Conservation (phyloP, 768 basidiomycete genomes). For the Hemileccinum rubropunctum region DNA sequence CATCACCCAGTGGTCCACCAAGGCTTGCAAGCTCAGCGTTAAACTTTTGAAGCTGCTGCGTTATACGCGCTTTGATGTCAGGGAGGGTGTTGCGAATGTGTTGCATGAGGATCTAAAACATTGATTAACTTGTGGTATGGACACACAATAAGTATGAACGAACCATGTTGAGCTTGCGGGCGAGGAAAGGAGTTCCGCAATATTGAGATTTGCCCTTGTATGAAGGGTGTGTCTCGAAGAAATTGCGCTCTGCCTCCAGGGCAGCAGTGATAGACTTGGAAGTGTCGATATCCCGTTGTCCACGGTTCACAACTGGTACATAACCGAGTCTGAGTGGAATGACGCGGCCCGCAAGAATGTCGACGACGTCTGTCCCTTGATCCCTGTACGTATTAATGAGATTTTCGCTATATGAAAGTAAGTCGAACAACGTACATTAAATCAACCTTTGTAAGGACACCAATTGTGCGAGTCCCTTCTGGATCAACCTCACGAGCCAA, state of each 20-base stretch:
- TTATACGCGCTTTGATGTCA: constrained; percentile 95
- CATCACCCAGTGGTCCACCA: constrained; percentile 85
- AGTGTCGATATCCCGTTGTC: constrained; percentile 93
- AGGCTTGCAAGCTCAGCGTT: constrained; percentile 78
- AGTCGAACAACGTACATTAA: constrained; percentile 69
- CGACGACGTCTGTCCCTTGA: constrained; percentile 95
- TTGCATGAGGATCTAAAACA: constrained; percentile 89
- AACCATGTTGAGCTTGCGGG: constrained; percentile 92
- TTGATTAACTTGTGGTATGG: not conserved
- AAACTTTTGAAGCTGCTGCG: constrained; percentile 87
- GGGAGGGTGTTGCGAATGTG: constrained; percentile 98
- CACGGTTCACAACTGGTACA: constrained; percentile 98
- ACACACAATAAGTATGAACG: constrained; percentile 19
- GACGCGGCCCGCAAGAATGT: constrained; percentile 95
- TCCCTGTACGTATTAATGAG: constrained; percentile 59
- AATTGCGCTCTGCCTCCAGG: constrained; percentile 85
- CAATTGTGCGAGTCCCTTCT: constrained; percentile 94
- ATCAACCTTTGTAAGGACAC: constrained; percentile 98
- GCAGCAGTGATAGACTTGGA: constrained; percentile 83
- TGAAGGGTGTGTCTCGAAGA: constrained; percentile 91
- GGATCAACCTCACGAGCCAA: constrained; percentile 96
- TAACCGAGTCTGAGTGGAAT: constrained; percentile 96
- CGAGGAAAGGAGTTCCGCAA: constrained; percentile 96
- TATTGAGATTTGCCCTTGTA: constrained; percentile 94
- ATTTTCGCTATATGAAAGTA: not conserved